Evolutionary conservation across 2,329 filamentous ascomycete genomes (phyloP).

Genomic region (Domatiomyces catenatus): DNA sequence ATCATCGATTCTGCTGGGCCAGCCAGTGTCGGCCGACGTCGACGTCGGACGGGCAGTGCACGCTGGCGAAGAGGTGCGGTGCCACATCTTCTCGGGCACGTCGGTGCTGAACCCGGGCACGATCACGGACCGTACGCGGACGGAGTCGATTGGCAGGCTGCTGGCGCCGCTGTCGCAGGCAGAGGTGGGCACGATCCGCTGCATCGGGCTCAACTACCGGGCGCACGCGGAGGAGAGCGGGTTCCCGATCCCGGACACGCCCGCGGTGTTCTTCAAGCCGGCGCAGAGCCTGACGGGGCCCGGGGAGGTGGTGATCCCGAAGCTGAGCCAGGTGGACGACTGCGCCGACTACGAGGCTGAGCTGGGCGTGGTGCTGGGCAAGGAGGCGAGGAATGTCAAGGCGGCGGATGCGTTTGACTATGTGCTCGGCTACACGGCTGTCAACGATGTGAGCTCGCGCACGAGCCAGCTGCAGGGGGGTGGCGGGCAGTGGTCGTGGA

Average conservation of each 20-base stretch:
- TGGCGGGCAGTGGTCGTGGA: slow-evolving; percentile 27
- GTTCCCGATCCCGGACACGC: slow-evolving; percentile 23
- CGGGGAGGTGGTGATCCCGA: slow-evolving; percentile 20
- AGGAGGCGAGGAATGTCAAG: slow-evolving; percentile 25
- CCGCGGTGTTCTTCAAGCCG: slow-evolving; percentile 28
- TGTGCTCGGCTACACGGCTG: slow-evolving; percentile 27
- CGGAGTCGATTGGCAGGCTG: slow-evolving; percentile 31
- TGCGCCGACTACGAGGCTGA: slow-evolving; percentile 29
- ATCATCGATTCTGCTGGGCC: slow-evolving; percentile 38
- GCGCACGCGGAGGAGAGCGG: slow-evolving; percentile 28
- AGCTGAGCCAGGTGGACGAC: slow-evolving; percentile 24
- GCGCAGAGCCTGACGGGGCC: slow-evolving; percentile 23
- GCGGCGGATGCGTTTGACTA: slow-evolving; percentile 25
- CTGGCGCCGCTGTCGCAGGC: slow-evolving; percentile 23
- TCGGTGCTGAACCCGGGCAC: slow-evolving; percentile 42
- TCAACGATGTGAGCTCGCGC: slow-evolving; percentile 28
- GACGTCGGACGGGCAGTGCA: slow-evolving; percentile 43
- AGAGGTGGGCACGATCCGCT: slow-evolving; percentile 30
- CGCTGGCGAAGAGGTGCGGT: slow-evolving; percentile 40
- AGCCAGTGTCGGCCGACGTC: slow-evolving; percentile 23
- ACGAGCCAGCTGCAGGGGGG: slow-evolving; percentile 25
- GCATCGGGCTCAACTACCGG: slow-evolving; percentile 33
- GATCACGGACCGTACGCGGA: slow-evolving; percentile 32
- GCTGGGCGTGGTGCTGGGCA: slow-evolving; percentile 25
- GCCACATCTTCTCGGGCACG: slow-evolving; percentile 41